Evolutionary conservation across 176 grass and related monocot species (phyloP).

Genomic region (Bonia amplexicaulis): DNA sequence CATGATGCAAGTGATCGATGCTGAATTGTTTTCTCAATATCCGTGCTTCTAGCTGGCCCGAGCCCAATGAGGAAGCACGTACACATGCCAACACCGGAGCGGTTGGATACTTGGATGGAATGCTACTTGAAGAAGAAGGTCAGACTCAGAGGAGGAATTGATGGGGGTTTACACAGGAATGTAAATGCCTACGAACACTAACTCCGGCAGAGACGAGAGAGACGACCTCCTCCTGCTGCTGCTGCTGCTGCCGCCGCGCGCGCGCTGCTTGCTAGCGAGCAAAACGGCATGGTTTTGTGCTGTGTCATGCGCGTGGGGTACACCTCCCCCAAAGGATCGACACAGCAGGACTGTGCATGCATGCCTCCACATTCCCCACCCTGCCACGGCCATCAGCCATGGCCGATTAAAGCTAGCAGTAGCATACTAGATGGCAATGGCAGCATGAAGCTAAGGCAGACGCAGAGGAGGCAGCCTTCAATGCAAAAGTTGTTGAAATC

Average conservation of each 20-base stretch:
- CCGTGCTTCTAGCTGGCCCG: background rate
- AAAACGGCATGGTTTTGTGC: slow-evolving; percentile 41
- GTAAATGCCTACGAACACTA: slow-evolving; percentile 38
- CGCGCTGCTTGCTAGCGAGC: background rate
- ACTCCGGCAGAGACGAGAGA: slow-evolving; percentile 15
- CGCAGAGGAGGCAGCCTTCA: background rate
- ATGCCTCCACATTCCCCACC: slow-evolving; percentile 81
- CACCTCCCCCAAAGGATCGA: slow-evolving; percentile 36
- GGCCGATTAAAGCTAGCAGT: slow-evolving; percentile 63
- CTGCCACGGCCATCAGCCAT: slow-evolving; percentile 35
- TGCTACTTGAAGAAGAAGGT: background rate
- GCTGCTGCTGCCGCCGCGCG: too few relatives aligned
- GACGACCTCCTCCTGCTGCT: background rate
- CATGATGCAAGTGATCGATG: background rate
- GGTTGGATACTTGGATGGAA: background rate
- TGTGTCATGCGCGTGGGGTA: slow-evolving; percentile 1
- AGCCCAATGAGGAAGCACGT: background rate
- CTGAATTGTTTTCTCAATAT: background rate
- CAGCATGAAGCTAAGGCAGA: slow-evolving; percentile 14
- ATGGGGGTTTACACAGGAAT: slow-evolving; percentile 45
- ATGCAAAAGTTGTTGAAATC: slow-evolving; percentile 55
- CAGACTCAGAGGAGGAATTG: background rate
- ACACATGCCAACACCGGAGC: too few relatives aligned
- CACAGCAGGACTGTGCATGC: slow-evolving; percentile 35
- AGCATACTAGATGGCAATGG: slow-evolving; percentile 17